Evolutionary conservation across 2,329 filamentous ascomycete species (phyloP).

Genomic region (Xylariaceae sp.): DNA sequence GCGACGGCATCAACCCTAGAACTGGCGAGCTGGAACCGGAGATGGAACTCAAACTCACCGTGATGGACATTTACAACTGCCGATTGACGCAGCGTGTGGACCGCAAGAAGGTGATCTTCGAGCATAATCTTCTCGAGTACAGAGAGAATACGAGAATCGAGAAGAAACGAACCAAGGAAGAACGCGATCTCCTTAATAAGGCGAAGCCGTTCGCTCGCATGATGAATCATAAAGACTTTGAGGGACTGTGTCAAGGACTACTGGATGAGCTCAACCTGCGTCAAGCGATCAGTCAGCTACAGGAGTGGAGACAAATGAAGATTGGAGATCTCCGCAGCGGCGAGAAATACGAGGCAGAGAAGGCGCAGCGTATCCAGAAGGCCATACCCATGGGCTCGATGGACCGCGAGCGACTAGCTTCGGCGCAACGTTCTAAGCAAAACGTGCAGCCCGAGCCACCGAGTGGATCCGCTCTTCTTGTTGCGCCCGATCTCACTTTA

Average conservation of each 20-base stretch:
- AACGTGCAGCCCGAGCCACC: slow-evolving; percentile 62
- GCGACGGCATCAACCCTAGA: slow-evolving; percentile 77
- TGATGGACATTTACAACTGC: slow-evolving; percentile 98
- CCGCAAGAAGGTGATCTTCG: slow-evolving; percentile 93
- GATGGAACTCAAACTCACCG: slow-evolving; percentile 93
- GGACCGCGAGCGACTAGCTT: slow-evolving; percentile 72
- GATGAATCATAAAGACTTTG: slow-evolving; percentile 92
- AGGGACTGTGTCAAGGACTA: slow-evolving; percentile 75
- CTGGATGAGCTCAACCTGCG: slow-evolving; percentile 88
- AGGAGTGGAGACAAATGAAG: slow-evolving; percentile 84
- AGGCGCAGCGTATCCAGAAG: slow-evolving; percentile 67
- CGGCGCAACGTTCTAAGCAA: slow-evolving; percentile 63
- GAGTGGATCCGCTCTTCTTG: slow-evolving; percentile 68
- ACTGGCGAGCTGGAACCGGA: slow-evolving; percentile 89
- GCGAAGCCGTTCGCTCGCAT: slow-evolving; percentile 94
- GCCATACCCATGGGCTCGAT: slow-evolving; percentile 70
- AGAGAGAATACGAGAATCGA: slow-evolving; percentile 83
- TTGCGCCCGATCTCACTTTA: slow-evolving; percentile 71
- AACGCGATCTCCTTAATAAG: slow-evolving; percentile 84
- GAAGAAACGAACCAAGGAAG: slow-evolving; percentile 94
- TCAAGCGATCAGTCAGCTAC: slow-evolving; percentile 81
- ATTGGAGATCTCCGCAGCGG: slow-evolving; percentile 82
- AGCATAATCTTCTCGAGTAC: slow-evolving; percentile 90
- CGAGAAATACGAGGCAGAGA: slow-evolving; percentile 90
- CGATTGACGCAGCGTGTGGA: slow-evolving; percentile 86